phyloP scores from a whole-genome alignment of 345 rosid genomes.

The Murraya paniculata region DNA sequence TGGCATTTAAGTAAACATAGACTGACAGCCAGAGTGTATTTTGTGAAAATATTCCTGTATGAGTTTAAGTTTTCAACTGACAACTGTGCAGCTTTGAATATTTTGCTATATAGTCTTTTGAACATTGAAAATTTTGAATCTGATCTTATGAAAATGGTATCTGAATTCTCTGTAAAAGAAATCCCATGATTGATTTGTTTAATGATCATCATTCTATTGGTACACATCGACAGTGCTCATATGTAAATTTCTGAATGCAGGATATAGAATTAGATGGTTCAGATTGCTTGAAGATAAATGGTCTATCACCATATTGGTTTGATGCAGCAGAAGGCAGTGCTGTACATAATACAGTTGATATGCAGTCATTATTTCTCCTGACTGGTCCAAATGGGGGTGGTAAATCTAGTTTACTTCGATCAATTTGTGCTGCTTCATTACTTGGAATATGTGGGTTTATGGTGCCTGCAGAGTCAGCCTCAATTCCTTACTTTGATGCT shows the following conservation, averaged over 20 bases:
- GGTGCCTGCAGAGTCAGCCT: slow-evolving; percentile 92
- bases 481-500: slow-evolving; percentile 81
- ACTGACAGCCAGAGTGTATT: background rate
- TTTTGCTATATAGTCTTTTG: background rate
- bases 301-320: slow-evolving; percentile 93
- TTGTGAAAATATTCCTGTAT: background rate
- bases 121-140: background rate
- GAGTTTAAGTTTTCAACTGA: background rate
- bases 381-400: slow-evolving; percentile 99
- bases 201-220: background rate
- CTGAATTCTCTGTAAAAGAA: background rate
- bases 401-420: slow-evolving; percentile 96
- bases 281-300: slow-evolving; percentile 56
- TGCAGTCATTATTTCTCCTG: slow-evolving; percentile 77
- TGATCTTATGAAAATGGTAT: background rate
- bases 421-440: slow-evolving; percentile 84
- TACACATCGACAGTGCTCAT: background rate
- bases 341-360: slow-evolving; percentile 75
- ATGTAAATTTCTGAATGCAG: slow-evolving; percentile 30
- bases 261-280: slow-evolving; percentile 35
- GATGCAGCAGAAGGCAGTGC: slow-evolving; percentile 83
- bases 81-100: background rate
- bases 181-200: background rate
- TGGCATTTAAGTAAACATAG: background rate
- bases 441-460: slow-evolving; percentile 93